A percentile compares a stretch with the other conserved stretches of the same genome.
Conservation (phyloP, 2,329 filamentous ascomycete species). For the Paramyrothecium roridum region DNA sequence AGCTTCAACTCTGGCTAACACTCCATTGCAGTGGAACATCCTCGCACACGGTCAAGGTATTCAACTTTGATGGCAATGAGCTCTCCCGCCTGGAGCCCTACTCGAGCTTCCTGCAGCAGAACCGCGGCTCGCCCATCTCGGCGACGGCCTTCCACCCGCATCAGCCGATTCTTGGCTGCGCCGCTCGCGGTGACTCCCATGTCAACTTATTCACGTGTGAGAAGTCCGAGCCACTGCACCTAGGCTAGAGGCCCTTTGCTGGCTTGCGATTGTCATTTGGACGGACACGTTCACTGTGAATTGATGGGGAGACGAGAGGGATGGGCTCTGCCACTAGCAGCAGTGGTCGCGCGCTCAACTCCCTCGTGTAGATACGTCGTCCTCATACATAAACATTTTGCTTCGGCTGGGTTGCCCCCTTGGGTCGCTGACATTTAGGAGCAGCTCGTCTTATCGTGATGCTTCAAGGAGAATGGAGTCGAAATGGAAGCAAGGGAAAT, state of each 20-base stretch:
- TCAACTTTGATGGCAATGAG: constrained; percentile 79
- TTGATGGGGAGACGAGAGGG: neutral
- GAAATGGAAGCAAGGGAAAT: no score
- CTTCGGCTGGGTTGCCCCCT: no score
- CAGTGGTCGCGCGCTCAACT: no score
- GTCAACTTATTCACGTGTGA: constrained; percentile 83
- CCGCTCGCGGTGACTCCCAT: constrained; percentile 82
- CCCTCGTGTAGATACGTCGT: no score
- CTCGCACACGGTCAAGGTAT: constrained; percentile 83
- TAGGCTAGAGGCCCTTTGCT: constrained; percentile 22
- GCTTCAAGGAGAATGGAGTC: no score
- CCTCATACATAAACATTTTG: no score
- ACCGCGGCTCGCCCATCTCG: constrained; percentile 77
- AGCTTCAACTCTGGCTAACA: constrained; percentile 17
- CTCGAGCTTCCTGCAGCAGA: constrained; percentile 80
- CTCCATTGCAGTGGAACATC: constrained; percentile 70
- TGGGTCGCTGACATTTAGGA: no score
- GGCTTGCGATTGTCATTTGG: neutral
- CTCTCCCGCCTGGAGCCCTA: constrained; percentile 87
- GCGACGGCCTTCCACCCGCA: constrained; percentile 95
- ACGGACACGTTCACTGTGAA: neutral
- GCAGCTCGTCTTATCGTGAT: no score
- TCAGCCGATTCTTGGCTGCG: constrained; percentile 83
- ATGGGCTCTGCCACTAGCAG: no score
- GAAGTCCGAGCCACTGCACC: constrained; percentile 34